These are phyloP conservation scores for Leccinum boreale DNA, from an alignment of 768 basidiomycete species.

Conservation along the genomic window DNA sequence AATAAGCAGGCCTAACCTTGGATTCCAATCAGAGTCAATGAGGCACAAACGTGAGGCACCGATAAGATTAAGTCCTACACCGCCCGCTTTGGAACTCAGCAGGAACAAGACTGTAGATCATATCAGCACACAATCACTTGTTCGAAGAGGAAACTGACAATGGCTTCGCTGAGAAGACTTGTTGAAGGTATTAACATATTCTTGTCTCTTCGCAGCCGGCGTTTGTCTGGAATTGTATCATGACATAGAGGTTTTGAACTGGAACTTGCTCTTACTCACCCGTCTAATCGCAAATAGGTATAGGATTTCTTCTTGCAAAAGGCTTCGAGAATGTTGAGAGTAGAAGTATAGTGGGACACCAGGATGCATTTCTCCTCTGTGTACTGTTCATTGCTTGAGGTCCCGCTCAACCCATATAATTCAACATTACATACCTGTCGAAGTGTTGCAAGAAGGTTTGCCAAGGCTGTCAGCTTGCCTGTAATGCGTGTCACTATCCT, in stretches of 20 bases:
- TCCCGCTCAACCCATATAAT: neutral
- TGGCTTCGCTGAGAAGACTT: conserved; percentile 63
- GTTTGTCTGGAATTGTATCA: conserved; percentile 53
- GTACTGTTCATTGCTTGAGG: conserved; percentile 36
- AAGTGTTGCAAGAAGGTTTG: conserved; percentile 58
- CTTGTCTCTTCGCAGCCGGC: conserved; percentile 72
- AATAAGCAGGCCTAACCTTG: conserved; percentile 46
- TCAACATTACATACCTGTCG: conserved; percentile 42
- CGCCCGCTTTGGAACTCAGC: conserved; percentile 92
- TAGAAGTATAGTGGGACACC: conserved; percentile 95
- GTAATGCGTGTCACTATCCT: conserved; percentile 1
- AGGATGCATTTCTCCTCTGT: conserved; percentile 94
- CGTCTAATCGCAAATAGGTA: conserved; percentile 83
- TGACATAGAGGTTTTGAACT: neutral
- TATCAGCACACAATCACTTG: conserved; percentile 1
- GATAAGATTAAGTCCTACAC: conserved; percentile 89
- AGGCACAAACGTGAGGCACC: conserved; percentile 87
- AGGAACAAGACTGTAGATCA: conserved; percentile 72
- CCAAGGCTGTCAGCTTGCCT: conserved; percentile 76
- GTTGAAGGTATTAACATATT: conserved; percentile 89
- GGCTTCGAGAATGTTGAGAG: conserved; percentile 86
- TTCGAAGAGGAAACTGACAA: conserved; percentile 45
- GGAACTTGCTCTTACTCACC: conserved; percentile 40
- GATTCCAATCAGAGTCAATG: conserved; percentile 94
- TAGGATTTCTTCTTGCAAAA: conserved; percentile 77